Conservation (phyloP, 139 green algal species). For the Tetraselmis chui region DNA sequence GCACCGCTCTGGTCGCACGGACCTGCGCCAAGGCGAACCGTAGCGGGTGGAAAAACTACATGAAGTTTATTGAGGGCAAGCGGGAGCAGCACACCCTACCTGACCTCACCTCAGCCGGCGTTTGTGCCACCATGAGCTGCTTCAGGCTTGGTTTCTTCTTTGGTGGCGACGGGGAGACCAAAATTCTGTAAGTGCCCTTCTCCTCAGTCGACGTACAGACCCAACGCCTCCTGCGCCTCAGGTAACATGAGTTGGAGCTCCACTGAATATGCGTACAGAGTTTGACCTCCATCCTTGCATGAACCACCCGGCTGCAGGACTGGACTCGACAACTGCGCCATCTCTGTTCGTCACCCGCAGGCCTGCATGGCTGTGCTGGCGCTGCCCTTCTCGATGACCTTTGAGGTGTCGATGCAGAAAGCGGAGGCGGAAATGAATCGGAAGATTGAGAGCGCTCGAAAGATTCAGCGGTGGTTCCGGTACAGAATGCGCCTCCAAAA, state of each 20-base stretch:
- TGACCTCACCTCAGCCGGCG: neutral
- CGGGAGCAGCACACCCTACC: neutral
- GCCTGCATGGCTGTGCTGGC: neutral
- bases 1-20: neutral
- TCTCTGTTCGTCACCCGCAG: neutral
- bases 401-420: neutral
- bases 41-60: neutral
- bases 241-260: no score
- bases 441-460: neutral
- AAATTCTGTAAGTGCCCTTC: neutral
- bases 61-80: neutral
- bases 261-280: no score
- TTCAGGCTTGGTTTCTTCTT: neutral
- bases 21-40: neutral
- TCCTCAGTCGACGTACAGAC: no score
- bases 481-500: neutral
- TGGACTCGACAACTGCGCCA: neutral
- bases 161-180: neutral
- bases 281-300: no score
- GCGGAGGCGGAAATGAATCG: neutral
- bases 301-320: no score
- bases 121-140: neutral
- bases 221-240: no score
- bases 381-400: neutral
- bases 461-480: neutral